Percentiles rank a stretch among this genome's conserved stretches.
Evolutionary conservation across 352 stramenopile species (phyloP).

Genomic region (Pythium volutum): DNA sequence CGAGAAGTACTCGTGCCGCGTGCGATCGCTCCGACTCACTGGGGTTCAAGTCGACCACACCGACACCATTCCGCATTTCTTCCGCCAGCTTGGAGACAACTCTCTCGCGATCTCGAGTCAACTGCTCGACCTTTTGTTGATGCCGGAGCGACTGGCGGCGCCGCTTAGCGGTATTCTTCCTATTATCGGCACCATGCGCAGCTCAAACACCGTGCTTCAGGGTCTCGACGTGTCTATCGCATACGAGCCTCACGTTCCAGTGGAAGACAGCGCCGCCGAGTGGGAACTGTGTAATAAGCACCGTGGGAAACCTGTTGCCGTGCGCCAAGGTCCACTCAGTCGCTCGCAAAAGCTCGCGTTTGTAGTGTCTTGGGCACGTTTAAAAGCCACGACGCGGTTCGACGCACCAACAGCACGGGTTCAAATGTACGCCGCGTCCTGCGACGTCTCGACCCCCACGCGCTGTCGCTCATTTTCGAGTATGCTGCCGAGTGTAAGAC

Average conservation of each 20-base stretch:
- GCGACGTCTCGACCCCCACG: neutral
- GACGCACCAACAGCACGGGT: too few relatives aligned
- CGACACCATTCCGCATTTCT: neutral
- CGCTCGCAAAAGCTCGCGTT: constrained; percentile 2
- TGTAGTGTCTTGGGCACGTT: neutral
- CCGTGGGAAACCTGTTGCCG: neutral
- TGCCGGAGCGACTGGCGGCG: neutral
- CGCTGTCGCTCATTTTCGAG: constrained; percentile 3
- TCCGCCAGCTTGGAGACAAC: neutral
- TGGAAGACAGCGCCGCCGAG: neutral
- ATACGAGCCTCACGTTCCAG: neutral
- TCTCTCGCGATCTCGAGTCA: neutral
- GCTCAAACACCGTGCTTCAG: constrained; percentile 1
- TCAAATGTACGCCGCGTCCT: neutral
- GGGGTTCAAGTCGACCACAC: neutral
- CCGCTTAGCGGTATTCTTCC: neutral
- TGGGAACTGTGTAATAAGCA: neutral
- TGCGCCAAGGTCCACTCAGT: neutral
- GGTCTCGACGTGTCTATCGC: neutral
- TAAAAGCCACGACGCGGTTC: too few relatives aligned
- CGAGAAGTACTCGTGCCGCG: neutral
- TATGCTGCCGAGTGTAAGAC: constrained; percentile 2
- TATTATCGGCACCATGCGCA: neutral
- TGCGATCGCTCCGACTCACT: neutral
- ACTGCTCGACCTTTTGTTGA: neutral